Evolutionary conservation across 1,139 yeast species (phyloP).

Genomic region (Waltiozyma sp.): DNA sequence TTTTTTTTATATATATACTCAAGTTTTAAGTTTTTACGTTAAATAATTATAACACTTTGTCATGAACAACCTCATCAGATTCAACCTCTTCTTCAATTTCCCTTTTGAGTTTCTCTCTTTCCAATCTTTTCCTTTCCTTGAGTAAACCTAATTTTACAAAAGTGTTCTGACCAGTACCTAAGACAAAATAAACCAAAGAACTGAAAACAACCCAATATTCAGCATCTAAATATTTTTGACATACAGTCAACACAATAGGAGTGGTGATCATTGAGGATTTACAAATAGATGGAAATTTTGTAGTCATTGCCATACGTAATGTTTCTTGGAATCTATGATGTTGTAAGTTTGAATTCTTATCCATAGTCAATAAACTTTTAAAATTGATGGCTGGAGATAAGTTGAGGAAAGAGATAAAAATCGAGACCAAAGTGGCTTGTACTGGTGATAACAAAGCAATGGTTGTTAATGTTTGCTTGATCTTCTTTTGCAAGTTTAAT

Average conservation of each 20-base stretch:
- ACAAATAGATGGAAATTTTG: conserved; percentile 38
- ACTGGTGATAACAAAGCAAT: conserved; percentile 49
- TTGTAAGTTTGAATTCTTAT: background rate
- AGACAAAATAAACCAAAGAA: conserved; percentile 57
- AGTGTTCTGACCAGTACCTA: conserved; percentile 73
- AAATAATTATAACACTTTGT: background rate
- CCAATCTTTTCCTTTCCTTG: conserved; percentile 16
- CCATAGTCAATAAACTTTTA: background rate
- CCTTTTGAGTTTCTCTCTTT: conserved; percentile 15
- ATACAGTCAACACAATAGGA: conserved; percentile 49
- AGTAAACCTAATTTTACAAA: conserved; percentile 38
- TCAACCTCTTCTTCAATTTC: conserved; percentile 6
- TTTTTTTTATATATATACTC: no score
- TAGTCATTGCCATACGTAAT: background rate
- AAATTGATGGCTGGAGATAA: conserved; percentile 8
- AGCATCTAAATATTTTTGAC: conserved; percentile 66
- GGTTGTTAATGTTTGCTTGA: conserved; percentile 37
- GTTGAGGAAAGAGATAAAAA: conserved; percentile 39
- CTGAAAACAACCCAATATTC: conserved; percentile 82
- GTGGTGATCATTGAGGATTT: conserved; percentile 57
- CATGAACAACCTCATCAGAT: conserved; percentile 2
- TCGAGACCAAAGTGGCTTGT: conserved; percentile 39
- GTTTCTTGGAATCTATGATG: background rate
- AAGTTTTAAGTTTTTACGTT: background rate
- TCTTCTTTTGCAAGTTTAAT: conserved; percentile 26